phyloP scores from a whole-genome alignment of 1,284 basidiomycete species.

The Chalciporus sp. region DNA sequence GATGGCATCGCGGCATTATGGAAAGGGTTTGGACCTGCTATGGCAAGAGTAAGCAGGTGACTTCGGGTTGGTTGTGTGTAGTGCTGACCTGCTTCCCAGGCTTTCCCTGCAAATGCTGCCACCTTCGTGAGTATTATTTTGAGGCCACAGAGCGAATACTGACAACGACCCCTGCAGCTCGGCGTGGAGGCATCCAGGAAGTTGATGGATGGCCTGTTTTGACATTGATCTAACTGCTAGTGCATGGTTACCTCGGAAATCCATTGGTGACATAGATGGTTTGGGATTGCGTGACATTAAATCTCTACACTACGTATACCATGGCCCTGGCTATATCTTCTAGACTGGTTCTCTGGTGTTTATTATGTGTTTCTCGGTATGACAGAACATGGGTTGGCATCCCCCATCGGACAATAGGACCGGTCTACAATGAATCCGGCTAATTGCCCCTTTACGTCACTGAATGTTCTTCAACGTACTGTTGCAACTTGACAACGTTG shows the following conservation, averaged over 20 bases:
- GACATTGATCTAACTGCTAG: slow-evolving; percentile 17
- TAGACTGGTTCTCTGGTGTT: neutral
- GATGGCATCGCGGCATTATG: slow-evolving; percentile 92
- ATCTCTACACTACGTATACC: neutral
- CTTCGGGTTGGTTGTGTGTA: neutral
- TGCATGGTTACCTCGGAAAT: slow-evolving; percentile 6
- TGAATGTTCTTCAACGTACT: neutral
- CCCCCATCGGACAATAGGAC: neutral
- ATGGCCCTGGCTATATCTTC: neutral
- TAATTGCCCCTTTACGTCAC: slow-evolving; percentile 21
- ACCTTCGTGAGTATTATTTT: slow-evolving; percentile 79
- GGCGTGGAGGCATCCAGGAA: slow-evolving; percentile 83
- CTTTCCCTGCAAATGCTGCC: slow-evolving; percentile 94
- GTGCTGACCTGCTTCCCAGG: slow-evolving; percentile 44
- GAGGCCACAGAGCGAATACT: slow-evolving; percentile 5
- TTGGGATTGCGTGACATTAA: neutral
- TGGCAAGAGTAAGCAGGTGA: slow-evolving; percentile 73
- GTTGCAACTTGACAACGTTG: slow-evolving; percentile 7
- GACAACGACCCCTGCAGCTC: slow-evolving; percentile 47
- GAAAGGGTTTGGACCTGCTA: slow-evolving; percentile 97
- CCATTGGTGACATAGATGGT: slow-evolving; percentile 10
- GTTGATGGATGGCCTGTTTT: slow-evolving; percentile 68
- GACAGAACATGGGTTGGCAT: slow-evolving; percentile 1
- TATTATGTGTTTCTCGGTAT: slow-evolving; percentile 4
- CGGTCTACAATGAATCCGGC: neutral